Evolutionary conservation across 176 grass and related monocot genomes (phyloP).

Genomic region (Aegilops sharonensis): DNA sequence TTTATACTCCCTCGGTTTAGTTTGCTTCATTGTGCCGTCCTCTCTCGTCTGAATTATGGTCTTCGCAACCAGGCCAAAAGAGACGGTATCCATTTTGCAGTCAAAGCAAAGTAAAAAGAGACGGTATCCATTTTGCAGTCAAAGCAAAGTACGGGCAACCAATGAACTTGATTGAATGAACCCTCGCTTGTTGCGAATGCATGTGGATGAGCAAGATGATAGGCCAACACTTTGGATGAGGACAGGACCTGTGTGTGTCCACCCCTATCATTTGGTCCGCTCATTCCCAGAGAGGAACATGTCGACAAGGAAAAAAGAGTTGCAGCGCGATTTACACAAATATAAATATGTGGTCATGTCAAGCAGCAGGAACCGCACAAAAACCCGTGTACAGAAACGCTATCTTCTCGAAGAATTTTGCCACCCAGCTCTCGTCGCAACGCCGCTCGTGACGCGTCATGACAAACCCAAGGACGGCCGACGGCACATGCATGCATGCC

Average conservation of each 20-base stretch:
- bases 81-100: too few relatives aligned
- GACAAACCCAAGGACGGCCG: not conserved
- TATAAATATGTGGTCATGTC: not conserved
- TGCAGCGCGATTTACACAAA: not conserved
- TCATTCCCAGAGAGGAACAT: not conserved
- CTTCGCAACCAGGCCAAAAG: too few relatives aligned
- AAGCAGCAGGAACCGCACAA: not conserved
- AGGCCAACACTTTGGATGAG: not conserved
- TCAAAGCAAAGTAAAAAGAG: too few relatives aligned
- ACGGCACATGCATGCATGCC: not conserved
- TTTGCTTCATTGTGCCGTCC: too few relatives aligned
- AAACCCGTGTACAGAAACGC: not conserved
- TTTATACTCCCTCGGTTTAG: too few relatives aligned
- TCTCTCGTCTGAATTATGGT: too few relatives aligned
- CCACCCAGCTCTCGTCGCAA: not conserved
- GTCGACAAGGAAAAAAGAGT: not conserved
- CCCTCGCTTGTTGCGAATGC: not conserved
- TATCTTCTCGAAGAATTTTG: not conserved
- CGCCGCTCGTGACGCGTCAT: constrained; percentile 4
- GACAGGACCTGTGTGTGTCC: not conserved
- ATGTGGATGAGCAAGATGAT: not conserved
- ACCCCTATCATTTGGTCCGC: not conserved
- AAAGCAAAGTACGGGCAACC: too few relatives aligned
- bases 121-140: too few relatives aligned
- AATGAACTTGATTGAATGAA: too few relatives aligned